These are phyloP conservation scores for Asterionellopsis glacialis DNA, from an alignment of 108 stramenopile genomes.

Conservation along the genomic window DNA sequence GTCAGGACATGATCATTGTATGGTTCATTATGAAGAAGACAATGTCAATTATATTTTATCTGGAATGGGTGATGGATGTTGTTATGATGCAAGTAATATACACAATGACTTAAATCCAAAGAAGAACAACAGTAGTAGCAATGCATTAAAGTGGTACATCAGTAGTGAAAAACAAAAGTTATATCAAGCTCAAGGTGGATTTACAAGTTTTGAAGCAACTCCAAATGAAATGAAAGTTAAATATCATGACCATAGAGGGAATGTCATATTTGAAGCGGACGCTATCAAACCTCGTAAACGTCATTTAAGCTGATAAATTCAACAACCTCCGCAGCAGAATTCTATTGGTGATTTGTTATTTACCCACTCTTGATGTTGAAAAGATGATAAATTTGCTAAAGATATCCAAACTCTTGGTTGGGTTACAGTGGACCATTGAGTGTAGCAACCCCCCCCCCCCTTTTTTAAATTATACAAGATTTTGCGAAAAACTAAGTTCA, in stretches of 20 bases:
- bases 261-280: conserved; percentile 1
- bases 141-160: not conserved
- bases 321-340: too few species aligned
- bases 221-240: conserved; percentile 4
- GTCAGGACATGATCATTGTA: conserved; percentile 53
- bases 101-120: not conserved
- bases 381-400: too few species aligned
- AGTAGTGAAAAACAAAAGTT: conserved; percentile 1
- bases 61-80: conserved; percentile 40
- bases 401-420: too few species aligned
- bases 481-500: too few species aligned
- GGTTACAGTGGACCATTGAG: too few species aligned
- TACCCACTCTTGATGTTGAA: too few species aligned
- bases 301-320: too few species aligned
- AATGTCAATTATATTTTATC: conserved; percentile 37
- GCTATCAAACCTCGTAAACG: not conserved
- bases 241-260: conserved; percentile 5
- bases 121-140: too few species aligned
- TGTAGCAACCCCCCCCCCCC: too few species aligned
- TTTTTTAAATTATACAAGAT: too few species aligned
- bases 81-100: conserved; percentile 23
- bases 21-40: conserved; percentile 30
- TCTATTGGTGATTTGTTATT: too few species aligned
- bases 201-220: conserved; percentile 4
- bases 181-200: conserved; percentile 4